Evolutionary conservation across 129 eudicot species (phyloP), one percentile per base, ranked within the genome.

Genomic region (Lactuca sativa): DNA sequence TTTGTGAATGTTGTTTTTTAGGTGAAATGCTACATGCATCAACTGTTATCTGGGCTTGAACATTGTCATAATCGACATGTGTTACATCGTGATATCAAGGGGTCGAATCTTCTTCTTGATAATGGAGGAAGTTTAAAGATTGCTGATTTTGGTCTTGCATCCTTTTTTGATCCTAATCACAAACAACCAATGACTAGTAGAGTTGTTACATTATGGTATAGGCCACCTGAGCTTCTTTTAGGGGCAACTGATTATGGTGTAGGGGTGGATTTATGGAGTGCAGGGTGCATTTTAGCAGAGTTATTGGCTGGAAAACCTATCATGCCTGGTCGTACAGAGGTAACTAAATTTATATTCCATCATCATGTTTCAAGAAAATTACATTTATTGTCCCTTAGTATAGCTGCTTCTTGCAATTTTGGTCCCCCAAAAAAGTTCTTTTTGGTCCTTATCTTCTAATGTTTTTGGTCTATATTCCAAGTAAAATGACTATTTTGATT

Each of bases 301-400:
- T 73, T 92, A 41, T 87, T 92, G 76, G 88, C 95, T 4, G 98
- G 96, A 15, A 92, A 88, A 69, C 98, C 98, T 44, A 92, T 92
- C 71, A 92, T 92, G 98, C 96, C 98, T 64, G 98, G 98, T 55
- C 96, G 98, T 21, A 92, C 98, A 0, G 98, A 92, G 98, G 97
- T 88, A 84, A 44, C 5, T 38, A 34, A 13, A 18, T 25, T 17
- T 13, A 9, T 56, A 30, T 44, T 5, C 16, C 9, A 30, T 25
- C 7, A 9, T 15, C 15, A 9, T 2, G 7, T 3, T 0, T 68
- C 5, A 3, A 9, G 4, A 33, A 9, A 41, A 9, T 15, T 34
- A 3, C 9, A 13, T 32, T 4, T 18, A 47, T 37, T 16, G 11
- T 41, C 12, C 11, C 4, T 4, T 13, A 41, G 12, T 41, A 7